Evolutionary conservation across 1,139 yeast species (phyloP).

Genomic region (Blastobotrys malaysiensis): DNA sequence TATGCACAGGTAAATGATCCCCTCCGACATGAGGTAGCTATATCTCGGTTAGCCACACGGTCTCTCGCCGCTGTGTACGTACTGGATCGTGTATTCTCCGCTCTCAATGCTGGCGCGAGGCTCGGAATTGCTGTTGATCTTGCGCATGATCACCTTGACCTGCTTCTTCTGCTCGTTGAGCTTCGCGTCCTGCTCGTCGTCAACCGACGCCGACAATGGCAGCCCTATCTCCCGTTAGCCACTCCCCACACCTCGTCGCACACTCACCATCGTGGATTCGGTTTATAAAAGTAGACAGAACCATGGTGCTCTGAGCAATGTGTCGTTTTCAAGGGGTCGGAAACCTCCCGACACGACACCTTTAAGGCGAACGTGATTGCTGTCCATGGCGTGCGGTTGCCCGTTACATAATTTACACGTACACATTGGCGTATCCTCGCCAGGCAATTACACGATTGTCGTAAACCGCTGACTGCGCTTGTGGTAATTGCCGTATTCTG

Average conservation of each 20-base stretch:
- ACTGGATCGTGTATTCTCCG: constrained; percentile 66
- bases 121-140: constrained; percentile 77
- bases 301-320: constrained; percentile 18
- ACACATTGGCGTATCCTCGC: too few relatives aligned
- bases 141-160: constrained; percentile 67
- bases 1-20: constrained; percentile 70
- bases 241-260: background rate
- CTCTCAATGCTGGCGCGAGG: constrained; percentile 82
- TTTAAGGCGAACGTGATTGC: too few relatives aligned
- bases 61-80: too few relatives aligned
- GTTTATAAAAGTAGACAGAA: constrained; percentile 27
- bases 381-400: too few relatives aligned
- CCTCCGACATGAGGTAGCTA: constrained; percentile 54
- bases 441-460: too few relatives aligned
- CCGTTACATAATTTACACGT: too few relatives aligned
- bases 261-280: constrained; percentile 28
- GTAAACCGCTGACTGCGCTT: too few relatives aligned
- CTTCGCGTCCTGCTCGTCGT: constrained; percentile 55
- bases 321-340: background rate
- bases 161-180: constrained; percentile 78
- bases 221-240: constrained; percentile 44
- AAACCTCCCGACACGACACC: background rate
- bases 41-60: background rate
- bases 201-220: constrained; percentile 91
- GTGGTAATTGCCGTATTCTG: too few relatives aligned